Evolutionary conservation across 176 grass and related monocot genomes (phyloP).

Genomic region (Zoysia pacifica): DNA sequence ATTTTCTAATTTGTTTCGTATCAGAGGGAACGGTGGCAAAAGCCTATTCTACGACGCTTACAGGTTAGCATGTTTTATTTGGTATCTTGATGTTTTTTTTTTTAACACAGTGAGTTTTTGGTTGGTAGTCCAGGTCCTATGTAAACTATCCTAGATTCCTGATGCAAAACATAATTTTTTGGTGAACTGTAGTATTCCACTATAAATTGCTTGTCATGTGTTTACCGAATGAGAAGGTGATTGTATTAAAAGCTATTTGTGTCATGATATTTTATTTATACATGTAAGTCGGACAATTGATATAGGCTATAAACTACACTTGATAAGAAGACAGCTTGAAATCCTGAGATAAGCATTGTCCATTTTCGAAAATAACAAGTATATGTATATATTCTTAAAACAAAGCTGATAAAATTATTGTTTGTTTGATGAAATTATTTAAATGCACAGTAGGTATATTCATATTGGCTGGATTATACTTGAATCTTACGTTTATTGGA

Average conservation of each 20-base stretch:
- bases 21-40: constrained; percentile 95
- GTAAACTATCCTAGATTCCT: constrained; percentile 18
- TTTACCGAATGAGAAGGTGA: not conserved
- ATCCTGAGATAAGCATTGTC: constrained; percentile 6
- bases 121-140: not conserved
- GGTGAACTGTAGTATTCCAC: not conserved
- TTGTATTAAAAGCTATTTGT: constrained; percentile 3
- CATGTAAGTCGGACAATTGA: not conserved
- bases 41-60: constrained; percentile 91
- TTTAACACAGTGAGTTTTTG: not conserved
- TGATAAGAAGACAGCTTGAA: constrained; percentile 4
- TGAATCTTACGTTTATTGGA: not conserved
- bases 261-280: not conserved
- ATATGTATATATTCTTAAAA: not conserved
- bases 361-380: not conserved
- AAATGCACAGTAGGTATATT: not conserved
- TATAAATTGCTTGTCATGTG: not conserved
- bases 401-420: constrained; percentile 5
- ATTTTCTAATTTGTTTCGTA: constrained; percentile 36
- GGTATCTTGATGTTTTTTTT: constrained; percentile 8
- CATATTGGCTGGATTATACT: constrained; percentile 10
- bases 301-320: not conserved
- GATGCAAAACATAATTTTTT: constrained; percentile 23
- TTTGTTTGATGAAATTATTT: constrained; percentile 21
- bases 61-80: constrained; percentile 63